Evolutionary conservation across 1,284 basidiomycete genomes (phyloP), one percentile per base, ranked within the genome.

Genomic region (Pterula multifida): DNA sequence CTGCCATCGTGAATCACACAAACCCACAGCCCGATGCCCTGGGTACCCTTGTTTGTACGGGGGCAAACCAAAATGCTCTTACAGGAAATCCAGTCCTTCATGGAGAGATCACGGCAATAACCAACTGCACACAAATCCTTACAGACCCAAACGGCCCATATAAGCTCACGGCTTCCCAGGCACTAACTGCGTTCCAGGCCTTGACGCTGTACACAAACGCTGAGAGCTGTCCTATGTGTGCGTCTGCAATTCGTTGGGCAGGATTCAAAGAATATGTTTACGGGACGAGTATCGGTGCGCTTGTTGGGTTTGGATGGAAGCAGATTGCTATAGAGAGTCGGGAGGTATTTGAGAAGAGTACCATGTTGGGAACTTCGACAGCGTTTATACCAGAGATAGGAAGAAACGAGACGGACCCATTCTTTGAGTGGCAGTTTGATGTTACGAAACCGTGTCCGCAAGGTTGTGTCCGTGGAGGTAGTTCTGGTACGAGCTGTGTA

Each of bases 221-320:
- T 11, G 57, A 58, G 46, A 56, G 53, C n/a, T 57, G 56, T 32
- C 57, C 57, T 11, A 57, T 58, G 57, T 58, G 57, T 25, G 55
- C 57, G 23, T 57, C 57, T 11, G 57, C 56, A 2, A 57, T 58
- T 36, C 54, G 56, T 6, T 58, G 55, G 55, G 28, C 56, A 2
- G 55, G 55, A 1, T 57, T 57, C 45, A 49, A 51, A 22, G 57
- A 58, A 36, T 58, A 58, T 45, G 55, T 58, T 35, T 58, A 54
- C 39, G 57, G 57, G 2, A 58, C 56, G 1, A 56, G 52, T 36
- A 56, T 58, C 26, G 45, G 53, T n/a, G 54, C 51, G 3, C 50
- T 57, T 1, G 46, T 57, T 2, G 35, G 48, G 42, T 28, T 51
- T 3, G 57, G 57, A 12, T 56, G 56, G 57, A 53, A 26, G 1